Base-by-base conservation (phyloP, 1,284 basidiomycete genomes). In the Boletus sp. region DNA sequence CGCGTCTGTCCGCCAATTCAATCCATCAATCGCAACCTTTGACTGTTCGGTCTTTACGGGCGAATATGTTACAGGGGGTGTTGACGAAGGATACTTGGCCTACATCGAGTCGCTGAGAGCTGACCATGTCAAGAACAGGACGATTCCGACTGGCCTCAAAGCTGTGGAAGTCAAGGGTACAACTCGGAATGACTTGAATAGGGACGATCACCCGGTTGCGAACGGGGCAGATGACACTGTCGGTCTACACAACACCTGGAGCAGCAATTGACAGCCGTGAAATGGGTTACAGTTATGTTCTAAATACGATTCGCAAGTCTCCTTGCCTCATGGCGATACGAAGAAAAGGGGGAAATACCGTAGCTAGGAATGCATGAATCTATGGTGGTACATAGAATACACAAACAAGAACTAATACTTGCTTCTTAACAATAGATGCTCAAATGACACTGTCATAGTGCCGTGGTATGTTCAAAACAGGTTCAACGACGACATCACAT, bases 21-120 rank as follows among this genome's bases (percentile, higher is more conserved):
- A 97, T 69, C 80, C 86, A 0, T 69, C 71, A 13, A 88, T 99
- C 62, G 69, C 73, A 49, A 71, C 75, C 17, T 98, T 99, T 61
- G 96, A 99, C 67, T 98, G 94, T 71, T 97, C 94, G 13, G 95
- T 99, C 34, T 99, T 99, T 70, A 93, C 91, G 20, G 96, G 96
- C 46, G 81, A 95, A 65, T 99, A 99, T 68, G 82, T 98, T 46
- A 99, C 96, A 1, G 95, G 96, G 26, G 90, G 90, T n/a, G 89
- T 99, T 22, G 86, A 93, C 59, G 88, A 91, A 57, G 75, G 68
- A 44, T 99, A 99, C 72, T 76, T 99, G 41, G 68, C 73, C 30
- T 73, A 82, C 53, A 67, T 99, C 38, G 91, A 97, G 68, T 72
- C 71, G 38, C 64, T 92, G 47, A 81, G 96, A 25, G 86, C 87